Base-by-base conservation (phyloP, 1,284 basidiomycete genomes). In the Hortiboletus rubellus region DNA sequence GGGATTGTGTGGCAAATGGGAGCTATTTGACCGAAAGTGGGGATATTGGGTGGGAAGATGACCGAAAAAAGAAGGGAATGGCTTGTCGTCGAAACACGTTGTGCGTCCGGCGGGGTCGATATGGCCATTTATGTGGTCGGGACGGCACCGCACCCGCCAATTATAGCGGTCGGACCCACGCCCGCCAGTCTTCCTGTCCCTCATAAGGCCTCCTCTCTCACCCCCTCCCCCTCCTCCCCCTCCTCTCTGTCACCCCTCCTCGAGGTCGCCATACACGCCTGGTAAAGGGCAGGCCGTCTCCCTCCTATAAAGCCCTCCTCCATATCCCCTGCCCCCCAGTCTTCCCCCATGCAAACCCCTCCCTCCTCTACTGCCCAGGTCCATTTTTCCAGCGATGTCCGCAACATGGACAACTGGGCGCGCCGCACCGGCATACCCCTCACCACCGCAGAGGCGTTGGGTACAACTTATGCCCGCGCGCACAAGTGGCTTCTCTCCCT, bases 381-480 rank as follows among this genome's bases (percentile, higher is more conserved):
- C 70, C 79, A 86, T 59, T 92, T 92, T 70, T 89, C 85, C 60
- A 85, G 83, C 71, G 85, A 88, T 63, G 86, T 92, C 67, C 78
- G 79, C 55, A 85, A 87, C 67, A 89, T 92, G 85, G 87, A 91
- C 74, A 84, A 81, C 58, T 92, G 89, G 89, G 86, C 90, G 0
- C 78, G 75, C 54, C 82, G 89, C 55, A 90, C 89, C 0, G 79
- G 83, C 67, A 89, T 92, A 52, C 88, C 89, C 38, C 78, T 92
- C 59, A 89, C 88, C 57, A 90, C 85, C 53, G 89, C 88, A 50
- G 89, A 91, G 61, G 87, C 87, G 37, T 75, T 92, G 49, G 89
- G 88, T 31, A 83, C 84, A 14, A 87, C 85, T 50, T 92, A 92
- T 71, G 86, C 88, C 51, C 83, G 86, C 44, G 86, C 89, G 27